Conservation (phyloP, 768 basidiomycete genomes). For the Boletus rufocinnamomeus region DNA sequence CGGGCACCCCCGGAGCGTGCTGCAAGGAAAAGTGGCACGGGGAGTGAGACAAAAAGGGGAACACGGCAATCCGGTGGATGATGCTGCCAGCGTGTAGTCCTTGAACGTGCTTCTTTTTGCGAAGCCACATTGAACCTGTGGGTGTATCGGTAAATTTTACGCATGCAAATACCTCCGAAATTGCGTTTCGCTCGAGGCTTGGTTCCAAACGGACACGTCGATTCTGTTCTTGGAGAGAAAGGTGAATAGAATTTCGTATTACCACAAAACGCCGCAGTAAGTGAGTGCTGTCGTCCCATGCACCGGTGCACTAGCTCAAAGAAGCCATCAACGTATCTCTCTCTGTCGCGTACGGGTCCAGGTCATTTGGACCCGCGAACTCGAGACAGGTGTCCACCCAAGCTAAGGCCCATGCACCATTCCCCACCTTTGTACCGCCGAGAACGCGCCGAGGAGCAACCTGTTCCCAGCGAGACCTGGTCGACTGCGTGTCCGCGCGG, state of each 20-base stretch:
- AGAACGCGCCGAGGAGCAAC: slow-evolving; percentile 54
- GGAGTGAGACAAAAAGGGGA: not conserved
- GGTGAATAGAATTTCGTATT: not conserved
- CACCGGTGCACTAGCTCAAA: slow-evolving; percentile 7
- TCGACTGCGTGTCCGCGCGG: slow-evolving; percentile 78
- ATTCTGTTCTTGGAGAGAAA: not conserved
- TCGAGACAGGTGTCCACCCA: slow-evolving; percentile 66
- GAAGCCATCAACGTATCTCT: slow-evolving; percentile 23
- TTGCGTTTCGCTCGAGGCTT: not conserved
- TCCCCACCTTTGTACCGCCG: slow-evolving; percentile 74
- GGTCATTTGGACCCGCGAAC: slow-evolving; percentile 24
- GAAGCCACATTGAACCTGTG: not conserved
- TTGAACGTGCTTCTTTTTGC: not conserved
- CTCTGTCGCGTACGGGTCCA: slow-evolving; percentile 24
- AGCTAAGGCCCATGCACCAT: slow-evolving; percentile 78
- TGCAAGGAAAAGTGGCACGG: not conserved
- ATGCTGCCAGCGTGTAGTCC: not conserved
- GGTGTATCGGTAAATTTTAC: no score
- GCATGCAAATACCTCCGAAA: not conserved
- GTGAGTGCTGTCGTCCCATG: not conserved
- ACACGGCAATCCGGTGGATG: not conserved
- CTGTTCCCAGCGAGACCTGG: slow-evolving; percentile 58
- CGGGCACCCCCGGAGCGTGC: not conserved
- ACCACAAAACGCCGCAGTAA: slow-evolving; percentile 3
- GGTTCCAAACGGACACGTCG: not conserved